Conservation (phyloP, 352 stramenopile genomes). For the Pythium myriotylum region DNA sequence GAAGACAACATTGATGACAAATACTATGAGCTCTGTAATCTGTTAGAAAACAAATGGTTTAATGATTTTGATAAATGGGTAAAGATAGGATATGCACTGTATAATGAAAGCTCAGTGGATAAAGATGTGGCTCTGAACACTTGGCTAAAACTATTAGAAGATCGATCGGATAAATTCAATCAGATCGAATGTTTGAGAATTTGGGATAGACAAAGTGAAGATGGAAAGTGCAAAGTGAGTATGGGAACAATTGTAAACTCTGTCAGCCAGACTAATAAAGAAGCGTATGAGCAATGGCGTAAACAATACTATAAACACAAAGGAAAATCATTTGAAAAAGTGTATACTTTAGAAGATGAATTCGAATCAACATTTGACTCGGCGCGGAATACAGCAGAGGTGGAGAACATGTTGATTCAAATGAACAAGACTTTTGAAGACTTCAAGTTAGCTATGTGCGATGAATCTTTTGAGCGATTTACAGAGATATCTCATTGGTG, state of each 20-base stretch:
- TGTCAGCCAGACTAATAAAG: slow-evolving; percentile 10
- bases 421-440: slow-evolving; percentile 16
- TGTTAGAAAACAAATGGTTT: slow-evolving; percentile 19
- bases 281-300: slow-evolving; percentile 16
- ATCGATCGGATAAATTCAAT: slow-evolving; percentile 19
- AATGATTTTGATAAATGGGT: slow-evolving; percentile 19
- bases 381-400: slow-evolving; percentile 6
- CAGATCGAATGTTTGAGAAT: slow-evolving; percentile 18
- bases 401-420: slow-evolving; percentile 12
- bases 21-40: slow-evolving; percentile 15
- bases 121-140: slow-evolving; percentile 14
- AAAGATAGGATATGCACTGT: slow-evolving; percentile 17
- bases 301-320: slow-evolving; percentile 18
- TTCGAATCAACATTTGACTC: slow-evolving; percentile 13
- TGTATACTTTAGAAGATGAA: slow-evolving; percentile 10
- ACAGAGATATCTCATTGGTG: slow-evolving; percentile 16
- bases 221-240: slow-evolving; percentile 9
- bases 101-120: slow-evolving; percentile 17
- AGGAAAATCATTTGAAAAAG: slow-evolving; percentile 7
- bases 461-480: slow-evolving; percentile 14
- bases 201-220: slow-evolving; percentile 17
- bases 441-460: slow-evolving; percentile 9
- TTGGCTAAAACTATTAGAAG: slow-evolving; percentile 13
- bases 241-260: slow-evolving; percentile 18
- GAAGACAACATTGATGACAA: slow-evolving; percentile 17